Base-by-base conservation (phyloP, 176 grass and related monocot genomes). In the Guadua angustifolia region DNA sequence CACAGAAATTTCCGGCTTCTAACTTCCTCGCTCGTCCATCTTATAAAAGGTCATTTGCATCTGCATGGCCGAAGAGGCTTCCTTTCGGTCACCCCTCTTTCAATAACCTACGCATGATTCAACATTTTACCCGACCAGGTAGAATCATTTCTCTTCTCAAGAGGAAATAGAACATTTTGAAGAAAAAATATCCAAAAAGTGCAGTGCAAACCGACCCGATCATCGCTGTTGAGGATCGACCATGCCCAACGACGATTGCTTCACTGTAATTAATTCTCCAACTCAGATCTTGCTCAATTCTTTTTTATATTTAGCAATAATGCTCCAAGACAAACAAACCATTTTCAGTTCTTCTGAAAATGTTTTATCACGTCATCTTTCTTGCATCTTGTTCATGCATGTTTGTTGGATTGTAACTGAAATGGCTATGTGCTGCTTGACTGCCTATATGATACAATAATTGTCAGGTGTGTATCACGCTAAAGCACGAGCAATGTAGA, bases 181-280 rank as follows among this genome's bases (percentile, higher is more conserved):
- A 57, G 66, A 32, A 65, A 78, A 35, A 46, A 26, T 35, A 15
- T 63, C 24, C 17, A 8, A 40, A 47, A 46, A 76, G 70, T 71
- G 44, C 14, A 58, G 17, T 3, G 26, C 2, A 45, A 10, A 66
- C 33, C 40, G 63, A 80, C 35, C 58, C 42, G 47, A 72, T 57
- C 72, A 22, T 64, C 7, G 74, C 67, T 32, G 4, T 67, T 68
- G 68, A 66, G 85, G 79, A 83, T 66, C 25, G 19, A 44, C 25
- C 16, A 90, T 90, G 84, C 43, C 75, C 0, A 73, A 66, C 40
- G 74, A 68, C 15, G 71, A 86, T 82, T 83, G 51, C 89, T 69
- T 87, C 60, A 60, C 52, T 51, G 89, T 90, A 90, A 87, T 83
- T 75, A 35, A 59, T 90, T 86, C 73, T 73, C 13, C 62, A 56